phyloP scores from a whole-genome alignment of 805 yeast species.

The Wickerhamiella cacticola region DNA sequence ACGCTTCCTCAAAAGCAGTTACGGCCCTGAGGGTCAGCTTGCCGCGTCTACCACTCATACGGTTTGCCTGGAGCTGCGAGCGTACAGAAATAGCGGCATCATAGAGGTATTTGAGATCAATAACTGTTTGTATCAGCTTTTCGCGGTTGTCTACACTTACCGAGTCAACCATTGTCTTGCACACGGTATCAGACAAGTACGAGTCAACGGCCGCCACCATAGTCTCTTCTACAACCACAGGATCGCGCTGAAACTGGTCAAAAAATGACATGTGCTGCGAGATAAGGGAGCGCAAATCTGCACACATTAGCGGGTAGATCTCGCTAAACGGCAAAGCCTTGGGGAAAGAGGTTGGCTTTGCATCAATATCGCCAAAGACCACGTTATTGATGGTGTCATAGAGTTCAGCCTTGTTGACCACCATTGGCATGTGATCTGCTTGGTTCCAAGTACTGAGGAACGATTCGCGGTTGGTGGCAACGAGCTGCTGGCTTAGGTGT shows the following conservation, averaged over 20 bases:
- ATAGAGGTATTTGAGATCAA: slow-evolving; percentile 77
- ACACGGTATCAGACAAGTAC: slow-evolving; percentile 55
- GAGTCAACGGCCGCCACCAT: slow-evolving; percentile 52
- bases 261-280: slow-evolving; percentile 53
- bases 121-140: slow-evolving; percentile 75
- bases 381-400: slow-evolving; percentile 52
- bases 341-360: slow-evolving; percentile 35
- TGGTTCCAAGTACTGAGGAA: slow-evolving; percentile 53
- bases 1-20: slow-evolving; percentile 43
- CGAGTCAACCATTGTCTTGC: slow-evolving; percentile 47
- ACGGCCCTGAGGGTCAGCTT: slow-evolving; percentile 41
- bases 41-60: slow-evolving; percentile 30
- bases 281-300: slow-evolving; percentile 55
- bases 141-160: slow-evolving; percentile 70
- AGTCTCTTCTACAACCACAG: slow-evolving; percentile 47
- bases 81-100: slow-evolving; percentile 59
- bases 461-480: slow-evolving; percentile 44
- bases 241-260: slow-evolving; percentile 48
- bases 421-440: slow-evolving; percentile 84
- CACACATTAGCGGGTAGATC: slow-evolving; percentile 76
- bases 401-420: slow-evolving; percentile 45
- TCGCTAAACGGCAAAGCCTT: slow-evolving; percentile 76
- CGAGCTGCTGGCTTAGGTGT: slow-evolving; percentile 45
- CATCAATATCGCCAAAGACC: slow-evolving; percentile 27
- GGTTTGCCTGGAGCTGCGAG: slow-evolving; percentile 30